Base-by-base conservation (phyloP, 2,329 filamentous ascomycete species). In the Hymenoscyphus linearis region DNA sequence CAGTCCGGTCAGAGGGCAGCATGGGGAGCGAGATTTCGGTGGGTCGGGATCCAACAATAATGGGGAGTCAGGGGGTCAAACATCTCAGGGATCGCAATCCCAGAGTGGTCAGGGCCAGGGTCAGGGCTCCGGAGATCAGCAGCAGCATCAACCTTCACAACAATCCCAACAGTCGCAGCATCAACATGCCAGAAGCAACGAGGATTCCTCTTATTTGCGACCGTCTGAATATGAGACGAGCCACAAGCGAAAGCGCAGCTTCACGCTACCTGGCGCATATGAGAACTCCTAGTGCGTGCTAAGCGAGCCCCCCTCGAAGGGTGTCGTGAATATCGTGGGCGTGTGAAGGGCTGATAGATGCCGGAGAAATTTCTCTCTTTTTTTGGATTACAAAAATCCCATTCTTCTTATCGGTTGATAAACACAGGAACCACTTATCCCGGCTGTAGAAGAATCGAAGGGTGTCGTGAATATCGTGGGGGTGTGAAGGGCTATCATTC, bases 241-340 rank as follows among this genome's bases (percentile, higher is more conserved):
- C 25, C 70, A 72, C 22, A 71, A 67, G 44, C 62, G 70, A 35
- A 72, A 69, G 60, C 64, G 69, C 50, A 71, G 69, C 55, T 71
- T 70, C 53, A 69, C 68, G 9, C 64, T 71, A 54, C 64, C 69
- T 2, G 65, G 62, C 22, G 35, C 57, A 22, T 71, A 67, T 60
- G 67, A 68, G 52, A 67, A 63, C 60, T 61, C 64, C 52, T 68
- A 64, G 54, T 16, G 18, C 40, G 54, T 16, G 18, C 40, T 22
- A 31, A 44, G 44, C 44, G 44, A 50, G 44, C 22, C 6, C 10
- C 6, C 40, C 40, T 22, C 44, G n/a, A n/a, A n/a, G n/a, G n/a
- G n/a, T n/a, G n/a, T n/a, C n/a, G n/a, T n/a, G n/a, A n/a, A n/a
- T n/a, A n/a, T n/a, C n/a, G n/a, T n/a, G n/a, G n/a, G n/a, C n/a